Evolutionary conservation across 2,329 filamentous ascomycete species (phyloP).

Genomic region (Colletotrichum spaethianum): DNA sequence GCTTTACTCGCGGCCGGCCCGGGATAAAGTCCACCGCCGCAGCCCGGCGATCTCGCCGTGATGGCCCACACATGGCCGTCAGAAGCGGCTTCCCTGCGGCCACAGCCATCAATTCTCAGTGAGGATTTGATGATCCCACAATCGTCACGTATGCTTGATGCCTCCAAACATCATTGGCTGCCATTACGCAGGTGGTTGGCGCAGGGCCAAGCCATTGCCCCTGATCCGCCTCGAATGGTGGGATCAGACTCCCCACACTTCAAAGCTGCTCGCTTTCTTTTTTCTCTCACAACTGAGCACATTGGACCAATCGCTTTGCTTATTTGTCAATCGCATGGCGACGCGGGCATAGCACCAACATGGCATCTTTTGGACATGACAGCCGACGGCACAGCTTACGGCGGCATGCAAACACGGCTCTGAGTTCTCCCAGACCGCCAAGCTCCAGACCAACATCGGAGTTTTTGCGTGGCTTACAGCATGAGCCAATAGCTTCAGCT

Average conservation of each 20-base stretch:
- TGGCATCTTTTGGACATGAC: constrained; percentile 10
- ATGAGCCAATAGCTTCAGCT: constrained; percentile 21
- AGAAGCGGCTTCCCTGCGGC: neutral
- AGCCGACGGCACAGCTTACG: constrained; percentile 1
- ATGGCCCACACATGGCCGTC: neutral
- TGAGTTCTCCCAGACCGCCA: constrained; percentile 6
- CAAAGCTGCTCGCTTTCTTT: constrained; percentile 33
- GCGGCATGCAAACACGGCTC: neutral
- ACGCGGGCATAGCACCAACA: constrained; percentile 5
- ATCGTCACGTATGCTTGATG: neutral
- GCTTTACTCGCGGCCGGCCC: neutral
- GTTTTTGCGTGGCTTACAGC: constrained; percentile 20
- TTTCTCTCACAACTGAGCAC: constrained; percentile 27
- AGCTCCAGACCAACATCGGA: constrained; percentile 17
- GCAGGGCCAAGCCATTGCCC: constrained; percentile 14
- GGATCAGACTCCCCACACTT: constrained; percentile 19
- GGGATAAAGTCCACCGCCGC: neutral
- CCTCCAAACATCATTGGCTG: neutral
- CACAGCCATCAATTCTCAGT: neutral
- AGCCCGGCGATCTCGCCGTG: constrained; percentile 1
- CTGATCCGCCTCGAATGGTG: constrained; percentile 7
- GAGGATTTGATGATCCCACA: neutral
- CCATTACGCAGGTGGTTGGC: constrained; percentile 7
- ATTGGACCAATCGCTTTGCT: constrained; percentile 4
- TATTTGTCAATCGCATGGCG: constrained; percentile 24